Base-by-base conservation (phyloP, 805 yeast genomes). In the Ogataea populi-albae region DNA sequence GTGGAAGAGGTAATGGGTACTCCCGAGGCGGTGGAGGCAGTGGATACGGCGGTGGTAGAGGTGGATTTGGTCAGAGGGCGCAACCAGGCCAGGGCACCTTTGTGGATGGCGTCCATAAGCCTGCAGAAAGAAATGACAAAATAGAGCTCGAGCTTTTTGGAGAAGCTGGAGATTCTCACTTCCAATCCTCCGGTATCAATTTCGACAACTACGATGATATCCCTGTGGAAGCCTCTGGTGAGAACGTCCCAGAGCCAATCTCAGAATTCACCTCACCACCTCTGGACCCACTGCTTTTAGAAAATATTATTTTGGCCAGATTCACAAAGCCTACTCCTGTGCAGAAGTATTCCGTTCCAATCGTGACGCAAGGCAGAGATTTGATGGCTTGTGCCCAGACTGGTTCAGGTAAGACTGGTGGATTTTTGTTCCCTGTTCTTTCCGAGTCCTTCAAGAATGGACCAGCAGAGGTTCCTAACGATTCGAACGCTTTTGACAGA, bases 361-460 rank as follows among this genome's bases (percentile, higher is more conserved):
- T 79, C 17, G 67, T 86, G 19, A 65, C 86, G 29, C 68, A 73
- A 30, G 74, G 72, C 19, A 76, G 95, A 49, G 97, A 91, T 56
- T 64, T 93, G 32, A 68, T 93, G 44, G 96, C 96, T 1, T 86
- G 96, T 71, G 97, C 98, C 1, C 98, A 96, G 41, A 93, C 98
- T 3, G 98, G 98, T 55, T 89, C 98, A 41, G 99, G 99, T 78
- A 93, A 93, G 73, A 93, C 99, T 61, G 98, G 98, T 76, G 99
- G 98, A 50, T 93, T 93, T 77, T 73, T 93, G 62, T 93, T 93
- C 85, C 98, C 99, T 47, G 95, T 93, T 37, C 75, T 93, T 54
- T 84, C 95, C 32, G 88, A 88, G 70, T 85, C 94, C 43, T 93
- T 82, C 69, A 70, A 77, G 63, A 77, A 72, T 54, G 98, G 98